Evolutionary conservation across 2,329 filamentous ascomycete genomes (phyloP).

Genomic region (Colletotrichum sp.): DNA sequence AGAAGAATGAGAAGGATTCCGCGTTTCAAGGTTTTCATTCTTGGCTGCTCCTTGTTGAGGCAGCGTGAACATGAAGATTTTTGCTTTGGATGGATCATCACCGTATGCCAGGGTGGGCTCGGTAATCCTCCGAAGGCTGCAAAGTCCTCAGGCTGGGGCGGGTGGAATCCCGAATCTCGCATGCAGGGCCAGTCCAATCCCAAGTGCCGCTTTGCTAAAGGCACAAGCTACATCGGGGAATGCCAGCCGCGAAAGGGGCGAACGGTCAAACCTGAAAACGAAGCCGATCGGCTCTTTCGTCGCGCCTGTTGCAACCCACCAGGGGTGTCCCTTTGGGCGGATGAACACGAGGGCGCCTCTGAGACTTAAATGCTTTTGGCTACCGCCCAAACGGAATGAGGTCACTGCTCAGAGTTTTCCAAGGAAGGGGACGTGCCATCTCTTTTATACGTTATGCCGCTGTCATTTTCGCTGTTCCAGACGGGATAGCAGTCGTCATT

Average conservation of each 20-base stretch:
- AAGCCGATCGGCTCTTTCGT: neutral
- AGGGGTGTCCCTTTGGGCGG: neutral
- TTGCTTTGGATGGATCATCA: neutral
- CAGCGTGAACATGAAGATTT: slow-evolving; percentile 1
- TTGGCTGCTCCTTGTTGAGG: slow-evolving; percentile 3
- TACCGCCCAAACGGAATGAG: neutral
- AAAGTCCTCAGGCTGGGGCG: neutral
- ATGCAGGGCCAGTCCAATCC: neutral
- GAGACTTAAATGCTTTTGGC: neutral
- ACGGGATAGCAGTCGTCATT: neutral
- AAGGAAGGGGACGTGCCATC: neutral
- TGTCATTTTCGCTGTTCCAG: neutral
- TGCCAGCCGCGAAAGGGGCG: neutral
- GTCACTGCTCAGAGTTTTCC: neutral
- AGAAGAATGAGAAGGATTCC: neutral
- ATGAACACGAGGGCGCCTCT: neutral
- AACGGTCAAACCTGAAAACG: neutral
- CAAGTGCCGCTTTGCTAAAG: neutral
- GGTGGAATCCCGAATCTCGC: slow-evolving; percentile 13
- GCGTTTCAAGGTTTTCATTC: slow-evolving; percentile 10
- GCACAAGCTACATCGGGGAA: neutral
- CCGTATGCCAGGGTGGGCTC: neutral
- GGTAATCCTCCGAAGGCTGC: slow-evolving; percentile 6
- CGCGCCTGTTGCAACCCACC: neutral
- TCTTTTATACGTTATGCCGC: neutral